Base-by-base conservation (phyloP, 805 yeast genomes). In the Yamadazyma phyllophila region DNA sequence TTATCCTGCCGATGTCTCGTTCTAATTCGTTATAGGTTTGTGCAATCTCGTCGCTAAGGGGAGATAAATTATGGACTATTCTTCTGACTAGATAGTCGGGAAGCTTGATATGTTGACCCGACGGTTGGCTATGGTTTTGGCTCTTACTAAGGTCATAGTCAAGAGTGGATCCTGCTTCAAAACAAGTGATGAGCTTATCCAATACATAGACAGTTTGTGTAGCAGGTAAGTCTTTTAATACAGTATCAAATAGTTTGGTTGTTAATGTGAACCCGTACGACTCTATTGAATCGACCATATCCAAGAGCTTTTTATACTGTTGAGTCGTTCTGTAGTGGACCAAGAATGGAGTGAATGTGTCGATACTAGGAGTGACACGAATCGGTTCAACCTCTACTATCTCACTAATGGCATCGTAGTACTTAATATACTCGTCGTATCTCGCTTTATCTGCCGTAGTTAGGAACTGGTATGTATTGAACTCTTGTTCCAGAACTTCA, bases 191-290 rank as follows among this genome's bases (percentile, higher is more conserved):
- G 4, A 62, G 41, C 24, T 46, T 49, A 2, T 48, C 46, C 2
- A 57, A 40, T 20, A 55, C 29, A 2, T 47, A 42, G n/a, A 49
- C 41, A 27, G 56, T 39, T 11, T 49, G 44, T 7, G 45, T 42
- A n/a, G 47, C 11, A 16, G 36, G 24, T 38, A 36, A 44, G 4
- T 37, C 32, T 9, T 41, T 42, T 42, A 61, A 59, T 4, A 66
- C 40, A 10, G 37, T 40, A 20, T 51, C 52, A 45, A 62, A 67
- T n/a, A 58, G 51, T 27, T 62, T 56, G 8, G 67, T 62, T n/a
- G 70, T 61, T 9, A 63, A 44, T 1, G 73, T 73, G 9, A 68
- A 41, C n/a, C 49, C 49, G 37, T 52, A 57, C n/a, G 13, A 39
- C 20, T 35, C 32, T 20, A 24, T 46, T 26, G 9, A 37, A 32